Evolutionary conservation across 345 rosid species (phyloP).

Genomic region (Eucalyptus guilfoylei): DNA sequence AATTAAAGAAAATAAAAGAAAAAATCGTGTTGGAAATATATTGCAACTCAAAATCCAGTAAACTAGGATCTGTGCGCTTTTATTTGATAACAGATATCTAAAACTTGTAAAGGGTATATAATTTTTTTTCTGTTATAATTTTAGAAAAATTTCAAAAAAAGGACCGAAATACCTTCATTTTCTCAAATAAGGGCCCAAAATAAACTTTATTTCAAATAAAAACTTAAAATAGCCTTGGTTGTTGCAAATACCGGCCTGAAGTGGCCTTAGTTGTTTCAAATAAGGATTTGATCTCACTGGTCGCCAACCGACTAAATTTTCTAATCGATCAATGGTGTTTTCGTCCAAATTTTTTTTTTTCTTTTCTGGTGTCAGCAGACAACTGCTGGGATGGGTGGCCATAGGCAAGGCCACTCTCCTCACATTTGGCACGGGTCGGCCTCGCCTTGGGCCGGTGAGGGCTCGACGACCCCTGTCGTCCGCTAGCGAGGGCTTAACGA

Average conservation of each 20-base stretch:
- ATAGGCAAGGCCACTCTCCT: too few species aligned
- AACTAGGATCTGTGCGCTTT: neutral
- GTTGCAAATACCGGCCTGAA: accelerated
- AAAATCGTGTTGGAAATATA: neutral
- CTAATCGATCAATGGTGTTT: accelerated
- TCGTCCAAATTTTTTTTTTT: too few species aligned
- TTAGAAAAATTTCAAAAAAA: accelerated
- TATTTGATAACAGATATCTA: neutral
- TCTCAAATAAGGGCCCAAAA: accelerated
- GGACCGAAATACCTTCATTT: accelerated
- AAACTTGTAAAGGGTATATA: neutral
- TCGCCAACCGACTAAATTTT: accelerated
- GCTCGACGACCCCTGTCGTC: accelerated
- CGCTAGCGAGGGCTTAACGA: too few species aligned
- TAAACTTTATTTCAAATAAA: too few species aligned
- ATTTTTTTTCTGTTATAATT: neutral
- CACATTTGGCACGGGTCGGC: accelerated
- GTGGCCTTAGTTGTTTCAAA: too few species aligned
- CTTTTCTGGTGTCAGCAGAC: accelerated
- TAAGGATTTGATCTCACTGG: accelerated
- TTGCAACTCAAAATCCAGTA: neutral
- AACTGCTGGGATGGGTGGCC: too few species aligned
- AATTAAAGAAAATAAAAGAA: neutral
- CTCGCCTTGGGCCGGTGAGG: too few species aligned
- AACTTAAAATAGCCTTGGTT: too few species aligned